Evolutionary conservation across 2,329 filamentous ascomycete species (phyloP).

Genomic region (Cladosporium phlei): DNA sequence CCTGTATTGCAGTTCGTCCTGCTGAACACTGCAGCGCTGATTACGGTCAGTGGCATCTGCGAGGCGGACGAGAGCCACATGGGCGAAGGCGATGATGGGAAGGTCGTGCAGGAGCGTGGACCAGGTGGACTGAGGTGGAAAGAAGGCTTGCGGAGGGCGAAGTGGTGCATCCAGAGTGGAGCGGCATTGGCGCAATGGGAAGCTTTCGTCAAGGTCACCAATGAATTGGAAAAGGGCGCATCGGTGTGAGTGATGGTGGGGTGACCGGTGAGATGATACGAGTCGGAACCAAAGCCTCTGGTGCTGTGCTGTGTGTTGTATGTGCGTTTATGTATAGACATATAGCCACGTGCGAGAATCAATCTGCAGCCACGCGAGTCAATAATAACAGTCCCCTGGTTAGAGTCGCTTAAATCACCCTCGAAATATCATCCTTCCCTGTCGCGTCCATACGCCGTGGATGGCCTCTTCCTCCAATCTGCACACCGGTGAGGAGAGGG

Average conservation of each 20-base stretch:
- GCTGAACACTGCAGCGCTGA: slow-evolving; percentile 84
- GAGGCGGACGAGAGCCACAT: slow-evolving; percentile 76
- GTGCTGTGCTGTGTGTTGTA: background rate
- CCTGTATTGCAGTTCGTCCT: slow-evolving; percentile 91
- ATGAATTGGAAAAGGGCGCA: slow-evolving; percentile 32
- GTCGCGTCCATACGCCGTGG: too few species aligned
- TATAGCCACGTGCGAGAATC: too few species aligned
- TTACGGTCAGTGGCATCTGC: slow-evolving; percentile 81
- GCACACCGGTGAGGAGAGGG: too few species aligned
- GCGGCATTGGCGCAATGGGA: slow-evolving; percentile 79
- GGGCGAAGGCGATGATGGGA: slow-evolving; percentile 73
- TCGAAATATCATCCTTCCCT: too few species aligned
- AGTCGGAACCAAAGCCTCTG: too few species aligned
- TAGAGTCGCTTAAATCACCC: too few species aligned
- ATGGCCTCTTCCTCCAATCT: too few species aligned
- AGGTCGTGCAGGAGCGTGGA: slow-evolving; percentile 74
- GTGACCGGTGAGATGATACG: too few species aligned
- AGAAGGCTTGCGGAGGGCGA: slow-evolving; percentile 80
- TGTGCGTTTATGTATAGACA: too few species aligned
- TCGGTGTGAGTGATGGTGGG: too few species aligned
- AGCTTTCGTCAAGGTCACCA: slow-evolving; percentile 78
- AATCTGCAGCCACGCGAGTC: too few species aligned
- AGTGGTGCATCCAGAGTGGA: slow-evolving; percentile 83
- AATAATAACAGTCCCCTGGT: too few species aligned
- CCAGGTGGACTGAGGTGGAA: slow-evolving; percentile 90